phyloP scores from a whole-genome alignment of 1,284 basidiomycete genomes.

The Athelia psychrophila region DNA sequence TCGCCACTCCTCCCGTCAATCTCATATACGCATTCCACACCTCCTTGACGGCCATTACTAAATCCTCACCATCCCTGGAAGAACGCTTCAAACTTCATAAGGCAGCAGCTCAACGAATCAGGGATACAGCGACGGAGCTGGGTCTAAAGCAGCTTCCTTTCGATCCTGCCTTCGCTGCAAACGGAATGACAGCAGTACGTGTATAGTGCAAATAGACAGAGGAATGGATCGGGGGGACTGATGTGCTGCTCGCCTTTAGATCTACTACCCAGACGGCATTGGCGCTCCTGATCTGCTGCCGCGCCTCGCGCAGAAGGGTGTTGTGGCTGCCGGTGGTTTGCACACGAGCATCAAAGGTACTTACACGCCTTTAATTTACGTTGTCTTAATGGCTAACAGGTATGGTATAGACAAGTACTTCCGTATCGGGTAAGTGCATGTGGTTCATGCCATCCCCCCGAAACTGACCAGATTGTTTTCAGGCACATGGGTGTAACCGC shows the following conservation, averaged over 20 bases:
- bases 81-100: conserved; percentile 82
- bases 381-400: conserved; percentile 6
- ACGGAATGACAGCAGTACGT: conserved; percentile 86
- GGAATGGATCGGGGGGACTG: not conserved
- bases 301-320: conserved; percentile 61
- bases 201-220: not conserved
- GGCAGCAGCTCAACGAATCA: conserved; percentile 72
- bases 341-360: conserved; percentile 85
- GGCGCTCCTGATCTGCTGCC: conserved; percentile 74
- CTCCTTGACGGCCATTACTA: conserved; percentile 75
- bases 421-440: conserved; percentile 62
- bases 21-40: conserved; percentile 89
- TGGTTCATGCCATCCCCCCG: conserved; percentile 1
- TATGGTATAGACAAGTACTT: conserved; percentile 66
- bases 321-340: conserved; percentile 89
- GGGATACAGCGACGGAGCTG: conserved; percentile 64
- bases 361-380: conserved; percentile 28
- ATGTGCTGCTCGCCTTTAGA: too few relatives aligned
- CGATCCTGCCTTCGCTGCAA: conserved; percentile 68
- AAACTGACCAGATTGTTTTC: conserved; percentile 4
- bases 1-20: conserved; percentile 95
- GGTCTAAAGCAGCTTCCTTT: conserved; percentile 77
- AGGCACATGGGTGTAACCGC: conserved; percentile 92
- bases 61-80: conserved; percentile 59
- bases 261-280: conserved; percentile 81